A percentile compares a stretch with the other conserved stretches of the same genome.
Conservation (phyloP, 2,329 filamentous ascomycete genomes). For the Sclerotinia sclerotiorum region DNA sequence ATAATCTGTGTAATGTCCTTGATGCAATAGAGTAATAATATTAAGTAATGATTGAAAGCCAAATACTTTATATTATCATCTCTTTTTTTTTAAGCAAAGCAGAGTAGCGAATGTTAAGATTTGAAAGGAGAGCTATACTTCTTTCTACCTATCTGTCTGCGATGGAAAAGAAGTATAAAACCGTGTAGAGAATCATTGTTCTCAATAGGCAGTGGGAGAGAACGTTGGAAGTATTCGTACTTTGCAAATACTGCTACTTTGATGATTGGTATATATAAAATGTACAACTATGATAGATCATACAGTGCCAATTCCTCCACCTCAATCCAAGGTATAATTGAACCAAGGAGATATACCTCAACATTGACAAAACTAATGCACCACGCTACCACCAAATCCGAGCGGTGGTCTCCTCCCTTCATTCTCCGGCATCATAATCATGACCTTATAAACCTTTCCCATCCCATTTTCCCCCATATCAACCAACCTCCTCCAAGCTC, state of each 20-base stretch:
- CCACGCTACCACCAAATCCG: constrained; percentile 73
- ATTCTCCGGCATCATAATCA: constrained; percentile 86
- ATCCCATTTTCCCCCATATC: constrained; percentile 81
- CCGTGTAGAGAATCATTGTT: background rate
- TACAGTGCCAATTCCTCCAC: background rate
- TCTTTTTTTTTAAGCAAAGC: too few relatives aligned
- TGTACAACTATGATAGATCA: background rate
- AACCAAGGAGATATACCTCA: background rate
- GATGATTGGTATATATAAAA: background rate
- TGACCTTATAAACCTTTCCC: constrained; percentile 91
- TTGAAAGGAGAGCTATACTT: too few relatives aligned
- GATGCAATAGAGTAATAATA: too few relatives aligned
- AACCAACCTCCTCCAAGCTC: constrained; percentile 78
- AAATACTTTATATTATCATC: too few relatives aligned
- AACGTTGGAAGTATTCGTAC: too few relatives aligned
- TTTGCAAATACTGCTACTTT: background rate
- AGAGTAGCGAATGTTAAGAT: too few relatives aligned
- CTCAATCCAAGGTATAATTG: background rate
- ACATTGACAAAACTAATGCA: constrained; percentile 42
- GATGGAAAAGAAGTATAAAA: background rate
- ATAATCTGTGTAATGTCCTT: too few relatives aligned
- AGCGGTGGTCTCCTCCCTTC: constrained; percentile 73
- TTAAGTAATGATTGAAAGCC: too few relatives aligned
- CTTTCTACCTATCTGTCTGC: too few relatives aligned
- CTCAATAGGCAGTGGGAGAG: background rate